phyloP scores from a whole-genome alignment of 23 red algal species.

The Cyanidioschyzon merolae region DNA sequence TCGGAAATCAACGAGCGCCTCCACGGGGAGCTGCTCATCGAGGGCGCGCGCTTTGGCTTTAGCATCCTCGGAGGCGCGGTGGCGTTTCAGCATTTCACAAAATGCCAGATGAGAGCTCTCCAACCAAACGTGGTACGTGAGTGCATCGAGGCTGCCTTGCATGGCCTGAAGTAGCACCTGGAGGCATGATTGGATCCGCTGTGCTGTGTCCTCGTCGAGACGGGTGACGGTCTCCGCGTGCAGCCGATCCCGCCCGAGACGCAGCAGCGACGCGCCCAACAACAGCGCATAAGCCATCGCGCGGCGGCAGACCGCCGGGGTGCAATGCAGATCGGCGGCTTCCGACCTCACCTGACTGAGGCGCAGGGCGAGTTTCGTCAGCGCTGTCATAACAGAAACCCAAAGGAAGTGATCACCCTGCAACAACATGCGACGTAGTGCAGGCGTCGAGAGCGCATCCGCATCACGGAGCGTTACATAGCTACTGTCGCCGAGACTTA shows the following conservation, averaged over 20 bases:
- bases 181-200: conserved; percentile 69
- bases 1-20: conserved; percentile 75
- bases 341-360: conserved; percentile 31
- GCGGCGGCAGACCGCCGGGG: conserved; percentile 19
- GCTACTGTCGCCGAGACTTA: not conserved
- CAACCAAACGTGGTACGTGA: conserved; percentile 38
- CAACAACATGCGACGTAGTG: conserved; percentile 56
- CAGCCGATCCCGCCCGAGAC: conserved; percentile 25
- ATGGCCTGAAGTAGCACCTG: conserved; percentile 21
- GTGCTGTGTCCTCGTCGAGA: conserved; percentile 67
- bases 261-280: conserved; percentile 60
- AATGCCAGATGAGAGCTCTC: conserved; percentile 49
- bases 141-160: not conserved
- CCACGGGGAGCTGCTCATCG: conserved; percentile 48
- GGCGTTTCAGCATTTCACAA: conserved; percentile 48
- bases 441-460: conserved; percentile 10
- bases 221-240: conserved; percentile 22
- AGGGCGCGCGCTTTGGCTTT: conserved; percentile 47
- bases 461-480: not conserved
- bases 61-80: conserved; percentile 37
- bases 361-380: conserved; percentile 81
- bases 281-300: conserved; percentile 76
- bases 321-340: not conserved
- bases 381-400: conserved; percentile 60
- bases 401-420: conserved; percentile 64